Evolutionary conservation across 2,329 filamentous ascomycete species (phyloP), one percentile per base, ranked within the genome.

Genomic region (Colletotrichum camelliae): DNA sequence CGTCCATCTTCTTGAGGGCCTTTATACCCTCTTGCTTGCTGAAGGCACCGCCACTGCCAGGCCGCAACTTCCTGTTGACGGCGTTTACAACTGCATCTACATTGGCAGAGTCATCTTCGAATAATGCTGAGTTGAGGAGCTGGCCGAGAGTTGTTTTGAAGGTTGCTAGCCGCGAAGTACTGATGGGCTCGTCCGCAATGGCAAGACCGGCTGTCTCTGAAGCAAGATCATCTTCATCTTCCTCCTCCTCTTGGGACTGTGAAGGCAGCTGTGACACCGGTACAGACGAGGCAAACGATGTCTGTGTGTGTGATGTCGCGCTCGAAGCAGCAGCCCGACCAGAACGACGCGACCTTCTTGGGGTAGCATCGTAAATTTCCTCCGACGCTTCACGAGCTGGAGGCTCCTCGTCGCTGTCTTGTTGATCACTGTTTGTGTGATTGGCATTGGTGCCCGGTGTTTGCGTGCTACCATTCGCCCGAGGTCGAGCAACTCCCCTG

Each of bases 111-210:
- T 98, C 97, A 77, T 97, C 95, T 37, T 93, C 92, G 82, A 99
- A 99, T n/a, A 99, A 85, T 15, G 91, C 89, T 0, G 94, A 94
- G 80, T 94, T 93, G 81, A 98, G 93, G 70, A 99, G 88, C 80
- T 95, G 94, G 29, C 97, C 97, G 4, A 99, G 89, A 3, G 94
- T 91, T 13, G 91, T 91, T 70, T 95, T 93, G 92, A 99, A 99
- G 2, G 92, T 86, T 7, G 90, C 87, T 31, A 98, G 86, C 55
- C 97, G 91, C 55, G 89, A 88, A 0, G 90, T 80, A 3, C 90
- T 87, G 81, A 96, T 92, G 1, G 90, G 87, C 76, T 85, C 79
- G 74, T 86, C 81, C 61, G 86, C 83, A n/a, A 87, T 87, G 68
- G 82, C 85, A 33, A 88, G 84, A 39, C 81, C 83, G 16, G 87